Conservation (phyloP, 2,329 filamentous ascomycete genomes). For the Metarhizium guizhouense region DNA sequence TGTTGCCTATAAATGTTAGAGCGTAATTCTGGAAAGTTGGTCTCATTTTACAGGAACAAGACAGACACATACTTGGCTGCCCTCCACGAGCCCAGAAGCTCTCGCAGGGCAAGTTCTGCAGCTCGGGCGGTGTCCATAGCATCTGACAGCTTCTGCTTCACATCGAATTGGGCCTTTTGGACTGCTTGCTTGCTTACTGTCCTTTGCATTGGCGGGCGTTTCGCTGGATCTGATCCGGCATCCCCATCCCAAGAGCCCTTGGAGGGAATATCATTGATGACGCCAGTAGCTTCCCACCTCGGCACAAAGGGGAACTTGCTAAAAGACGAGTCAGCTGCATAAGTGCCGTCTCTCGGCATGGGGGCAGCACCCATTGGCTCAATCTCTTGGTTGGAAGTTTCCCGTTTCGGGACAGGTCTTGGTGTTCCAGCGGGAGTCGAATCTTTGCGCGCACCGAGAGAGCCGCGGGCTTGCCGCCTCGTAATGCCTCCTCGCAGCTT, state of each 20-base stretch:
- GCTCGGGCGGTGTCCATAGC: conserved; percentile 73
- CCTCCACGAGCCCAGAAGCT: conserved; percentile 71
- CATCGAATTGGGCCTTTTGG: conserved; percentile 55
- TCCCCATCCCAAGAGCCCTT: conserved; percentile 24
- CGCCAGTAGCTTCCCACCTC: conserved; percentile 68
- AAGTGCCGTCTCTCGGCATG: conserved; percentile 32
- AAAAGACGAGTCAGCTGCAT: conserved; percentile 36
- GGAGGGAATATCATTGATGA: conserved; percentile 63
- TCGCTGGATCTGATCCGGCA: conserved; percentile 25
- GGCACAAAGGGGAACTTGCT: conserved; percentile 49
- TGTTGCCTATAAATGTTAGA: conserved; percentile 34
- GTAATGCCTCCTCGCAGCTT: conserved; percentile 81
- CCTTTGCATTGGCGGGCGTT: conserved; percentile 28
- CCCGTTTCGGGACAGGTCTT: conserved; percentile 30
- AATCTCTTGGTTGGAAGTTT: conserved; percentile 29
- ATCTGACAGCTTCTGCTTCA: conserved; percentile 55
- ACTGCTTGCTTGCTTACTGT: conserved; percentile 40
- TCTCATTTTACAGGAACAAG: background rate
- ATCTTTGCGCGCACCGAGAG: conserved; percentile 46
- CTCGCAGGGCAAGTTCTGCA: conserved; percentile 74
- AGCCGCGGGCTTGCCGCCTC: conserved; percentile 67
- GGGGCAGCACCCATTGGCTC: conserved; percentile 27
- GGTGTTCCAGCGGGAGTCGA: conserved; percentile 50
- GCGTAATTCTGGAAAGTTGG: conserved; percentile 6
- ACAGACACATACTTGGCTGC: conserved; percentile 62